These are phyloP conservation scores for Phytophthora fragariaefolia DNA, from an alignment of 352 stramenopile species.

Conservation along the genomic window DNA sequence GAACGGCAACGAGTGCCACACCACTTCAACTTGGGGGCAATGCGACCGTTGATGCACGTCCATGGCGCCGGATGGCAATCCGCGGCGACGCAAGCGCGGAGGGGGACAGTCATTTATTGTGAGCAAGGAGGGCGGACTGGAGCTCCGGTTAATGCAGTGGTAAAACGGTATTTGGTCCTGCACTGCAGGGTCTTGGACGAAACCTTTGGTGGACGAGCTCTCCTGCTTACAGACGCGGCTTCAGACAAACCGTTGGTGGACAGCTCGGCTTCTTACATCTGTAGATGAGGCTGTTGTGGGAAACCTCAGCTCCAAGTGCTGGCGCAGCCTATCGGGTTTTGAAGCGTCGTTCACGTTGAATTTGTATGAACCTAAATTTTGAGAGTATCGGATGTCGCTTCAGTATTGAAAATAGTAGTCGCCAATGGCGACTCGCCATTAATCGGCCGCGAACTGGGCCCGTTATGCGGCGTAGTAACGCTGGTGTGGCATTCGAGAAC, in stretches of 20 bases:
- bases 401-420: background rate
- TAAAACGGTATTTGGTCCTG: too few species aligned
- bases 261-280: too few species aligned
- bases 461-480: background rate
- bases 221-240: too few species aligned
- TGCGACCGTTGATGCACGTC: constrained; percentile 14
- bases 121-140: constrained; percentile 8
- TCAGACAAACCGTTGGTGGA: too few species aligned
- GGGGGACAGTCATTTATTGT: constrained; percentile 10
- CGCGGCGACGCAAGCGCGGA: constrained; percentile 11
- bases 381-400: background rate
- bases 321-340: background rate
- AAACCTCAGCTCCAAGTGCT: background rate
- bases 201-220: too few species aligned
- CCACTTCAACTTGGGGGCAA: constrained; percentile 24
- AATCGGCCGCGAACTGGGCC: background rate
- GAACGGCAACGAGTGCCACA: background rate
- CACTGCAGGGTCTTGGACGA: too few species aligned
- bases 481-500: background rate
- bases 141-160: background rate
- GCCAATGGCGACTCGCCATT: background rate
- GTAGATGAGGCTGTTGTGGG: too few species aligned
- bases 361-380: background rate
- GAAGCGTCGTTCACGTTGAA: background rate
- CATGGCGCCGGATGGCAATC: constrained; percentile 24